Evolutionary conservation across 768 basidiomycete genomes (phyloP), one percentile per base, ranked within the genome.

Genomic region (Rhodotorula graminis): DNA sequence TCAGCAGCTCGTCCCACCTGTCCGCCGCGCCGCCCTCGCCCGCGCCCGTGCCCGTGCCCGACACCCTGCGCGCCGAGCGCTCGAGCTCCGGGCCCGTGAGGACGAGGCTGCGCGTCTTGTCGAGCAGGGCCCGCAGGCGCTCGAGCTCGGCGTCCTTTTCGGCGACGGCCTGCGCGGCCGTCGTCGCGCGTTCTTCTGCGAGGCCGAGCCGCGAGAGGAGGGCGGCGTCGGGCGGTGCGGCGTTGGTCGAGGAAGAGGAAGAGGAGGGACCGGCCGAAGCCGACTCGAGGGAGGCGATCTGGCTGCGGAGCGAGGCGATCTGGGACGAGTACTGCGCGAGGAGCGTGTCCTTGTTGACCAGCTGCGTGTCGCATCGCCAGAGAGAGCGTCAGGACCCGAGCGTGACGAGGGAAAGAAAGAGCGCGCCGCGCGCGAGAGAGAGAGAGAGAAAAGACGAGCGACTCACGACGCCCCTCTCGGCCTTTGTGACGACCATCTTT

Each of bases 291-390:
- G 47, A 33, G 47, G 61, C 31, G 62, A 94, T 84, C 55, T 91
- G 86, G 5, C 80, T 82, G 83, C 89, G 90, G 65, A 99, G 87
- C 55, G 90, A 89, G 61, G 94, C 93, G 66, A 99, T 95, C 82
- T 98, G 93, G 77, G 90, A 91, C 76, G 91, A 87, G 80, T 98
- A 97, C 63, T 92, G 86, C 83, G 95, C 92, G 73, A 99, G 90
- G 53, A 96, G 85, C 0, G 93, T 91, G 0, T 92, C 93, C 77
- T 96, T 92, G 8, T 96, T 87, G 19, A 97, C 84, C 80, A 96
- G 93, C 81, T 92, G 70, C 29, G 12, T 9, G 37, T 37, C 37
- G 37, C n/a, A n/a, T n/a, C n/a, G n/a, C n/a, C n/a, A 37, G 37
- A 37, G 37, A 37, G 37, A 37, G 37, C 37, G 37, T 37, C 37